Conservation (phyloP, 768 basidiomycete genomes). For the Rhizopogon vulgaris region DNA sequence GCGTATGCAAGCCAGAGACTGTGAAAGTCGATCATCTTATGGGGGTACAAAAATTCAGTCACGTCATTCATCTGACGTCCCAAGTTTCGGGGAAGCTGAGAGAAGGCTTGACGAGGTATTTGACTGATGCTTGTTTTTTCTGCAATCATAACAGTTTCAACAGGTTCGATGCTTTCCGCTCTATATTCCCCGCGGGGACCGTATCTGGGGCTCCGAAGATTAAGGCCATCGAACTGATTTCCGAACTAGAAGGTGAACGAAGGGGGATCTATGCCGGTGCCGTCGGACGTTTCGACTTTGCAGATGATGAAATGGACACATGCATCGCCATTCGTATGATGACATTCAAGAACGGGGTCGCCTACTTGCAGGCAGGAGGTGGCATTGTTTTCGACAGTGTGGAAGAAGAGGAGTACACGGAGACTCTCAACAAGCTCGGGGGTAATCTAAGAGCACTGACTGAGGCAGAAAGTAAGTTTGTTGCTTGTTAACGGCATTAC, state of each 20-base stretch:
- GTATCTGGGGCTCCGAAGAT: constrained; percentile 99
- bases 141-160: constrained; percentile 3
- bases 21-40: constrained; percentile 96
- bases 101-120: constrained; percentile 75
- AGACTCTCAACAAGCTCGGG: constrained; percentile 92
- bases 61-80: constrained; percentile 95
- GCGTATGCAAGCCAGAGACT: constrained; percentile 90
- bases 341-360: constrained; percentile 89
- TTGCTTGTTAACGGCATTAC: not conserved
- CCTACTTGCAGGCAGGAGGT: constrained; percentile 93
- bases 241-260: constrained; percentile 78
- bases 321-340: constrained; percentile 99
- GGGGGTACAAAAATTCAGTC: constrained; percentile 91
- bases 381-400: constrained; percentile 97
- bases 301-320: constrained; percentile 91
- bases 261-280: constrained; percentile 96
- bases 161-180: constrained; percentile 97
- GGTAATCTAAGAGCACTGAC: constrained; percentile 84
- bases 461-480: constrained; percentile 75
- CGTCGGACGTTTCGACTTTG: constrained; percentile 97
- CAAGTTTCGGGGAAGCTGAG: constrained; percentile 87
- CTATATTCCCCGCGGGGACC: constrained; percentile 98
- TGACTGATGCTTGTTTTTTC: not conserved
- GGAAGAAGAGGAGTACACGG: constrained; percentile 95
- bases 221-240: constrained; percentile 92